Evolutionary conservation across 1,284 basidiomycete species (phyloP), one percentile per base, ranked within the genome.

Genomic region (Lignosus rhinocerotis): DNA sequence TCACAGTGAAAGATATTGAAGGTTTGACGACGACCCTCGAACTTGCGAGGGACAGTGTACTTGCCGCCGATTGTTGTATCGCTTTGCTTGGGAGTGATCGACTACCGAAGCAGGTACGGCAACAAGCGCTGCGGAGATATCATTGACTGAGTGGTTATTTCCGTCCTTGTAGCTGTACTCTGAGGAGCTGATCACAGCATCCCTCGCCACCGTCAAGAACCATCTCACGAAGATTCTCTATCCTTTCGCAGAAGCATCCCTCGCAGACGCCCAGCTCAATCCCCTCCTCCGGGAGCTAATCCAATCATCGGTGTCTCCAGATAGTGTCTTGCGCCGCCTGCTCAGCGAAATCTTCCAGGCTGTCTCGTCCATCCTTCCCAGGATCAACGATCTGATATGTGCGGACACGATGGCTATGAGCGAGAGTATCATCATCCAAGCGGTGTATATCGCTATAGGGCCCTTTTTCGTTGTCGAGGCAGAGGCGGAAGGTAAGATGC

Each of bases 361-460:
- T 6, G 73, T 88, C 10, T 83, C 87, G 10, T 82, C 86, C 2
- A 80, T 87, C 11, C 72, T 93, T 30, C 86, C 90, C 5, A 80
- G 85, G 38, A 82, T 94, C 55, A 89, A 85, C 61, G 78, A 79
- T 17, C 77, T 93, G 36, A 80, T 92, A 45, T 83, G 82, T 52
- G 80, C 86, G 6, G 88, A 87, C 59, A 79, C 76, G 21, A 84
- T 91, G 45, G 80, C 88, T 6, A 92, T 96, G 86, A 90, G 91
- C 2, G 95, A 97, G 60, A 75, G 85, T 0, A 90, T 96, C 64
- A 87, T 97, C 67, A 96, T 97, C 55, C 88, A 92, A 66, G 87
- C 89, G 0, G 92, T 97, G 3, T 98, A 96, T 72, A 88, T 97
- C 52, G 87, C 93, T 1, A 91, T 98, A 60, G 91, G 90, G 1